Evolutionary conservation across 805 yeast species (phyloP).

Genomic region (Wickerhamiella nectarea): DNA sequence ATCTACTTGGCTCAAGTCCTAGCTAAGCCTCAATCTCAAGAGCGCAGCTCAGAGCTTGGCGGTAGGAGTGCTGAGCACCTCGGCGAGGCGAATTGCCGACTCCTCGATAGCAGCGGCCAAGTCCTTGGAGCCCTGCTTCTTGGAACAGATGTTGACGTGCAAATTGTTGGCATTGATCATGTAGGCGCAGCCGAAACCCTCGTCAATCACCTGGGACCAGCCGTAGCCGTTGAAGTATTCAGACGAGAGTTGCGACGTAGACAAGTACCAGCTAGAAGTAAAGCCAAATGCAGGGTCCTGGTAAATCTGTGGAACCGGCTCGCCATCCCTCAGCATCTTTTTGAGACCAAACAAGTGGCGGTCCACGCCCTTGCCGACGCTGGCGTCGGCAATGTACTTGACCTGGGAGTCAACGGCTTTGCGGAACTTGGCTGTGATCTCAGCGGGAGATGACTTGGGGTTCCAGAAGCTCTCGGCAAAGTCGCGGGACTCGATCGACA

Average conservation of each 20-base stretch:
- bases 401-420: conserved; percentile 65
- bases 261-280: conserved; percentile 72
- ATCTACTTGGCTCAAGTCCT: too few relatives aligned
- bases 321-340: conserved; percentile 48
- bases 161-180: conserved; percentile 77
- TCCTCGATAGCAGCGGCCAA: conserved; percentile 56
- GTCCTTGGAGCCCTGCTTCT: conserved; percentile 36
- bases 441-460: conserved; percentile 34
- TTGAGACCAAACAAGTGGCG: conserved; percentile 86
- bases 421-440: conserved; percentile 54
- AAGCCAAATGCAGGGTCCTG: conserved; percentile 62
- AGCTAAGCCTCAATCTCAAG: too few relatives aligned
- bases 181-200: conserved; percentile 88
- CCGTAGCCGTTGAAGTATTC: conserved; percentile 85
- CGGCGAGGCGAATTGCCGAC: conserved; percentile 71
- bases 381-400: conserved; percentile 57
- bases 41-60: conserved; percentile 31
- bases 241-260: conserved; percentile 81
- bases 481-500: conserved; percentile 51
- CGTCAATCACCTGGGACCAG: conserved; percentile 87
- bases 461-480: conserved; percentile 68
- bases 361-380: conserved; percentile 80
- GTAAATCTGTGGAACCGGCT: conserved; percentile 50
- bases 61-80: conserved; percentile 33
- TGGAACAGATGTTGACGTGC: conserved; percentile 71